Conservation (phyloP, 169 alveolate species). For the Plasmodium blacklocki region DNA sequence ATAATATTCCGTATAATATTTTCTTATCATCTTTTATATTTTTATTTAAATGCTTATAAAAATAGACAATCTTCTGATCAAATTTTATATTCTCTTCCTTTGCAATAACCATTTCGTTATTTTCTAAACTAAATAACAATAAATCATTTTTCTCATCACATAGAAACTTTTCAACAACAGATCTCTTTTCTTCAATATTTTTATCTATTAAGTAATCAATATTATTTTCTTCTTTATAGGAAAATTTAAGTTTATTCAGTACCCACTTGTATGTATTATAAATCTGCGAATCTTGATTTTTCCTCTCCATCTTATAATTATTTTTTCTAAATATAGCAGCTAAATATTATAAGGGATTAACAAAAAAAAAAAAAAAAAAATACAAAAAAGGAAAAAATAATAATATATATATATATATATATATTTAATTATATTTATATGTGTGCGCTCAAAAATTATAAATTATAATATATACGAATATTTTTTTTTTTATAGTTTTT, state of each 20-base stretch:
- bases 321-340: neutral
- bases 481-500: too few species aligned
- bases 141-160: conserved; percentile 41
- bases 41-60: conserved; percentile 36
- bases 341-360: too few species aligned
- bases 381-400: too few species aligned
- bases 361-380: too few species aligned
- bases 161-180: conserved; percentile 37
- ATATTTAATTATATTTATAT: too few species aligned
- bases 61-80: conserved; percentile 70
- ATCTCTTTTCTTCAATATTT: conserved; percentile 40
- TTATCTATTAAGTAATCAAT: conserved; percentile 47
- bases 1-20: conserved; percentile 65
- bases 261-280: conserved; percentile 62
- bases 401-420: too few species aligned
- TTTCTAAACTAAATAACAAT: conserved; percentile 43
- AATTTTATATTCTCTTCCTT: conserved; percentile 75
- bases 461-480: too few species aligned
- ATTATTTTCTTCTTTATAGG: conserved; percentile 59
- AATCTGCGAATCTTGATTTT: conserved; percentile 25
- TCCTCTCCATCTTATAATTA: conserved; percentile 50
- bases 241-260: conserved; percentile 35
- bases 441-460: too few species aligned
- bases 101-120: conserved; percentile 47
- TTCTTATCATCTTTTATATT: conserved; percentile 35